These are phyloP conservation scores for Ceriops decandra DNA, from an alignment of 345 rosid genomes.

Conservation along the genomic window DNA sequence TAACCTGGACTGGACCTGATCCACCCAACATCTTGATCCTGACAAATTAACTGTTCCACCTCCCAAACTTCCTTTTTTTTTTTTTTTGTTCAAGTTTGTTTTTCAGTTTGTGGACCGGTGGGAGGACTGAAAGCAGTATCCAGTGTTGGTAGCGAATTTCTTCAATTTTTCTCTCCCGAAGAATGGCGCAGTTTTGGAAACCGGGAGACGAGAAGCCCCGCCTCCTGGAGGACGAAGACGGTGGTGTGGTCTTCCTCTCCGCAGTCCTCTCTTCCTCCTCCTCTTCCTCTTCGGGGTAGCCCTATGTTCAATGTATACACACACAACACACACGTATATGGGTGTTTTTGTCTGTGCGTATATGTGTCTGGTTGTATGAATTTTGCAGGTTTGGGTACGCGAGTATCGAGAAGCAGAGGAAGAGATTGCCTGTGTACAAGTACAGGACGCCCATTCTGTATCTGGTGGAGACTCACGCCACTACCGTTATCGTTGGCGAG, in stretches of 20 bases:
- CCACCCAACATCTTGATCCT: too few relatives aligned
- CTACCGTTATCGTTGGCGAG: slow-evolving; percentile 91
- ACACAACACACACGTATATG: too few relatives aligned
- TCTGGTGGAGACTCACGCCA: slow-evolving; percentile 83
- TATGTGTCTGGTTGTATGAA: not conserved
- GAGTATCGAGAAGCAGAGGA: slow-evolving; percentile 79
- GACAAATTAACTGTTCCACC: too few relatives aligned
- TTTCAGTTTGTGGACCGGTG: too few relatives aligned
- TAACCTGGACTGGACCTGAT: too few relatives aligned
- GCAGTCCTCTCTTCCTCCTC: slow-evolving; percentile 52
- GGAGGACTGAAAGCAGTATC: too few relatives aligned
- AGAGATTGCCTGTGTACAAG: slow-evolving; percentile 85
- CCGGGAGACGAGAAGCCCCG: slow-evolving; percentile 88
- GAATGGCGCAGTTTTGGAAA: slow-evolving; percentile 86
- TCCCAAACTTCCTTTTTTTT: too few relatives aligned
- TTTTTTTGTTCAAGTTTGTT: too few relatives aligned
- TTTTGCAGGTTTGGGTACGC: slow-evolving; percentile 55
- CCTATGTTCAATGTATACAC: too few relatives aligned
- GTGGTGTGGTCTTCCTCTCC: slow-evolving; percentile 68
- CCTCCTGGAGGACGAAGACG: slow-evolving; percentile 87
- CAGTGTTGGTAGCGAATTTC: too few relatives aligned
- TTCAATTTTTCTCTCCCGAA: not conserved
- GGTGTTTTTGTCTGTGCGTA: not conserved
- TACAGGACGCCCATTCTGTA: slow-evolving; percentile 74
- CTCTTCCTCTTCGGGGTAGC: slow-evolving; percentile 51